These are phyloP conservation scores for Termitomyces sp. DNA, from an alignment of 768 basidiomycete genomes.

Conservation along the genomic window DNA sequence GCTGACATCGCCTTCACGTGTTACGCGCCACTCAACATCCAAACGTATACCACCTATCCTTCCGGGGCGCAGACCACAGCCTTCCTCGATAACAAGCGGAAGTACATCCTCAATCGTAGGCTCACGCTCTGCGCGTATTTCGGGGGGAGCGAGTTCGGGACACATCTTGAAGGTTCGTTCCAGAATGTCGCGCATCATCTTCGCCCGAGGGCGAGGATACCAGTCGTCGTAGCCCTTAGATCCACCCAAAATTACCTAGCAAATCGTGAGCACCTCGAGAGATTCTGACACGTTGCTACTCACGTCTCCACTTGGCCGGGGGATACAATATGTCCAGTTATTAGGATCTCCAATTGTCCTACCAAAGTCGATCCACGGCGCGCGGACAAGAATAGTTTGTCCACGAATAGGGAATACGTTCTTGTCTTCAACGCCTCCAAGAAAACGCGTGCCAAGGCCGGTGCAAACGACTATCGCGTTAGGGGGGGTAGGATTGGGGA, in stretches of 20 bases:
- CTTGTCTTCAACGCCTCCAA: slow-evolving; percentile 80
- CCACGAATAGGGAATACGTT: slow-evolving; percentile 74
- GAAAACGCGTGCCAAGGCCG: slow-evolving; percentile 66
- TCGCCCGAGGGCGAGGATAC: slow-evolving; percentile 60
- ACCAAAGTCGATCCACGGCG: slow-evolving; percentile 60
- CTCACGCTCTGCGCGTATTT: slow-evolving; percentile 36
- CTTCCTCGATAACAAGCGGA: slow-evolving; percentile 42
- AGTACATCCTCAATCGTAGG: slow-evolving; percentile 46
- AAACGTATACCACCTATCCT: slow-evolving; percentile 65
- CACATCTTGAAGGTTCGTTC: slow-evolving; percentile 42
- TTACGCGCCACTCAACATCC: slow-evolving; percentile 38
- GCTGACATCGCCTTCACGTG: slow-evolving; percentile 16
- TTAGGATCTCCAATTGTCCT: slow-evolving; percentile 34
- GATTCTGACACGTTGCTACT: neutral
- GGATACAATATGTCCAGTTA: slow-evolving; percentile 60
- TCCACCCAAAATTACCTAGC: slow-evolving; percentile 54
- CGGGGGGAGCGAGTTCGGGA: slow-evolving; percentile 53
- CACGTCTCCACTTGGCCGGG: slow-evolving; percentile 53
- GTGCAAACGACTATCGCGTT: slow-evolving; percentile 66
- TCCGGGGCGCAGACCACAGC: slow-evolving; percentile 59
- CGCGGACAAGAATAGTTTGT: slow-evolving; percentile 73
- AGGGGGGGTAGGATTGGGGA: slow-evolving; percentile 19
- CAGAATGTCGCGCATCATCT: slow-evolving; percentile 58
- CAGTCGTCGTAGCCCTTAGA: slow-evolving; percentile 57
- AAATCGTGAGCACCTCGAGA: neutral